Evolutionary conservation across 31 red algal genomes (phyloP), one percentile per base, ranked within the genome.

Genomic region (Odonthalia washingtoniensis): DNA sequence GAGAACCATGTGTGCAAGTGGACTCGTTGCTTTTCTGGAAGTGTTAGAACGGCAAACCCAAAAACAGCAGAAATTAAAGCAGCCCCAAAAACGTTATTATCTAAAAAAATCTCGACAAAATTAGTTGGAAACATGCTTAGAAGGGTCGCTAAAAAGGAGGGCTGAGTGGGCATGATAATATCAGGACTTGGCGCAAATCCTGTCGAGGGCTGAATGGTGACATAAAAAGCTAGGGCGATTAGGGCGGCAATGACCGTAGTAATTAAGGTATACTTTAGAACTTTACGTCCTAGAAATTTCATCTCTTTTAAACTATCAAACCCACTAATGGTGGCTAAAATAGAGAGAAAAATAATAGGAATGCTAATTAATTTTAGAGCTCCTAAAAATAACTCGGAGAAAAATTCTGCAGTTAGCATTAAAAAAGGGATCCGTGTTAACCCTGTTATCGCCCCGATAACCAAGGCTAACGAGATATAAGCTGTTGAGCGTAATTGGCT

Each of bases 341-440:
- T 67, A 35, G 64, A 67, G 30, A 35, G 33, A 35, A 35, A 30
- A 67, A 67, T 35, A 33, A 67, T 30, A 30, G 64, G 64, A 30
- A 67, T 35, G 33, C 27, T 67, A 35, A 67, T 67, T 35, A 67
- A 33, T 67, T 67, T 67, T 30, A 67, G 64, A 67, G 64, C 64
- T 35, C 30, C 27, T 35, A 67, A 33, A 35, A 67, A 67, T 30
- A 67, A 35, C 27, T 67, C 64, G 64, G 42, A 44, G 42, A 44
- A 44, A 44, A 44, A 44, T 44, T 44, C 42, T 44, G 42, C 42
- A 44, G 42, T 44, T 44, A 44, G 42, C 42, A 44, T 44, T 44
- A 44, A 44, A 44, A 44, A 44, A 44, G 42, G 42, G 42, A 44
- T 44, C 42, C 42, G 42, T 44, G 42, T 44, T 44, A 44, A 44